Percentiles rank a stretch among this genome's conserved stretches.
Evolutionary conservation across 331 rosid genomes (phyloP).

Genomic region (Arachis monticola): DNA sequence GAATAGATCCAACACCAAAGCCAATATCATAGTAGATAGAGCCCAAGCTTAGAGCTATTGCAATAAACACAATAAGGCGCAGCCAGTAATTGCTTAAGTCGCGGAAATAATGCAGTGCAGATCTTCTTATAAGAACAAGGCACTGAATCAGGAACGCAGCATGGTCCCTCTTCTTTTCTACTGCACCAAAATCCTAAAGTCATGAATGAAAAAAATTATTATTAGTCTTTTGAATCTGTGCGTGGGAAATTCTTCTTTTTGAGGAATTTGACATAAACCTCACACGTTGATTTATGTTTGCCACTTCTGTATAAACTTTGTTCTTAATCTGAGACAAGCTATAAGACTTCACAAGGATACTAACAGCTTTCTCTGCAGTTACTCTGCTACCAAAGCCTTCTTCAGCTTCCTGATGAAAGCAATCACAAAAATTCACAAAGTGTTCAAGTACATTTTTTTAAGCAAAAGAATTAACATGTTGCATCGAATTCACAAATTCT

Average conservation of each 20-base stretch:
- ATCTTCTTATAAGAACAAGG: neutral
- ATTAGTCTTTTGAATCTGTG: no score
- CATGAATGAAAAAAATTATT: neutral
- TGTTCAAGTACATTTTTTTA: neutral
- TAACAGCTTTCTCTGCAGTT: conserved; percentile 53
- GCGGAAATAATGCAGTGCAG: neutral
- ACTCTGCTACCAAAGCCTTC: conserved; percentile 43
- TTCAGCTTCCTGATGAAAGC: conserved; percentile 54
- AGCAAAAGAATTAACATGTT: neutral
- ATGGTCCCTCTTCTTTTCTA: conserved; percentile 11
- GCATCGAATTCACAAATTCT: neutral
- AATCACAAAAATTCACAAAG: no score
- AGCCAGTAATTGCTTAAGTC: neutral
- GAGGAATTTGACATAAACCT: neutral
- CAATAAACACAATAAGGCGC: neutral
- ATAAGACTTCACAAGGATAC: conserved; percentile 39
- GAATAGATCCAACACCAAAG: no score
- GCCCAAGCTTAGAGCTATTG: neutral
- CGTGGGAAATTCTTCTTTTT: no score
- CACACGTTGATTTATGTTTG: conserved; percentile 44
- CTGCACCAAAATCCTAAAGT: conserved; percentile 43
- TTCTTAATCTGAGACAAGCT: conserved; percentile 34
- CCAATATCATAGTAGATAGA: no score
- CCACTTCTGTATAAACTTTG: conserved; percentile 43
- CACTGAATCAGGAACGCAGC: neutral